A percentile compares a stretch with the other conserved stretches of the same genome.
These are phyloP conservation scores for Globisporangium splendens DNA, from an alignment of 352 stramenopile genomes.

Conservation along the genomic window DNA sequence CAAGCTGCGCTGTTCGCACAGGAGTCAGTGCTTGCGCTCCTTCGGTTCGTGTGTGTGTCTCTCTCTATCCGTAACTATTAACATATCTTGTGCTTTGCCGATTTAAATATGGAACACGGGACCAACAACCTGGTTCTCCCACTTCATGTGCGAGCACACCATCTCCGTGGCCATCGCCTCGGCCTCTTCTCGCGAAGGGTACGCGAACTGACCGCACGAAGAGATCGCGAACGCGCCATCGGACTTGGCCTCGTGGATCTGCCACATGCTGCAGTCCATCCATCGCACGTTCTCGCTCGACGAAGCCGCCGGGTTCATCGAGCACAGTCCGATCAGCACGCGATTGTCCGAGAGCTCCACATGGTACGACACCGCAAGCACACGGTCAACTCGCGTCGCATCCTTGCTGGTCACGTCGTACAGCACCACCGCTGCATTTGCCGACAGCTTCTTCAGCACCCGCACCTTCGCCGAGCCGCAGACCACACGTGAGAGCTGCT, in stretches of 20 bases:
- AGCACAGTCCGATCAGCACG: conserved; percentile 71
- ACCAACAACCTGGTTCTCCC: conserved; percentile 9
- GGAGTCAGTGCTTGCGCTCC: too few species aligned
- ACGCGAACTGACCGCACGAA: conserved; percentile 21
- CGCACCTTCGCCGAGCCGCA: background rate
- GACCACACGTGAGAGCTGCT: conserved; percentile 2
- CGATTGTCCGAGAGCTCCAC: conserved; percentile 30
- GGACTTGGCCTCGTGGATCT: conserved; percentile 9
- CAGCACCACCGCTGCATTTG: conserved; percentile 8
- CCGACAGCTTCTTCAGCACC: conserved; percentile 8
- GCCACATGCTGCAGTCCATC: conserved; percentile 82
- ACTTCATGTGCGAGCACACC: conserved; percentile 2
- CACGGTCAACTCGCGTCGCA: conserved; percentile 9
- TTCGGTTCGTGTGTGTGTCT: too few species aligned
- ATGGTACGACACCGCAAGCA: conserved; percentile 11
- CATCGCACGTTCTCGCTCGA: conserved; percentile 62
- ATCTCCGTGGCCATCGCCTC: conserved; percentile 7
- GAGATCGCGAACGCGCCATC: conserved; percentile 44
- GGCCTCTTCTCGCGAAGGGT: conserved; percentile 11
- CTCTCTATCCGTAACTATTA: background rate
- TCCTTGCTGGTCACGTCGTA: conserved; percentile 9
- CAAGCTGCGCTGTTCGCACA: too few species aligned
- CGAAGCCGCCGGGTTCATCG: conserved; percentile 65
- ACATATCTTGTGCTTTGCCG: background rate
- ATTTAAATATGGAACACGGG: conserved; percentile 11